Conservation (phyloP, 768 basidiomycete species). For the Naganishia antarctica region DNA sequence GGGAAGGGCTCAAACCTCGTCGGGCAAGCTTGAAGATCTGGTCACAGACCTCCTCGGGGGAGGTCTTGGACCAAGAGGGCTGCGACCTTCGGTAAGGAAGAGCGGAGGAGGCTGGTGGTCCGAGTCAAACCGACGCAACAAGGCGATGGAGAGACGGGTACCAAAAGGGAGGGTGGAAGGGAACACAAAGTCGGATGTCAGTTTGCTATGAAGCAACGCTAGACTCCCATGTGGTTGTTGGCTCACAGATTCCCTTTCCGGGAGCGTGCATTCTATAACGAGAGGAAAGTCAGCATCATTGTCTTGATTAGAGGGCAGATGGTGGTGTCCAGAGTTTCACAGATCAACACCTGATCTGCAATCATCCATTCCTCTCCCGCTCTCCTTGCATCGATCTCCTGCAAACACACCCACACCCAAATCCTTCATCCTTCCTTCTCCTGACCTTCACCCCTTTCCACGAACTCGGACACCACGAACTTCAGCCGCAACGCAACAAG, state of each 20-base stretch:
- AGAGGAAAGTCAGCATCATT: neutral
- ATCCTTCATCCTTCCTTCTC: neutral
- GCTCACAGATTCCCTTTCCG: constrained; percentile 98
- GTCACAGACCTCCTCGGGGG: constrained; percentile 88
- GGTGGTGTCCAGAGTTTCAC: neutral
- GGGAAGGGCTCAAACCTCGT: constrained; percentile 94
- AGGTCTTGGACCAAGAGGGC: constrained; percentile 93
- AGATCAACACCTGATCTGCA: neutral
- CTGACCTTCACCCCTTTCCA: neutral
- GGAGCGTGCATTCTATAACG: constrained; percentile 94
- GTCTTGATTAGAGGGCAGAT: neutral
- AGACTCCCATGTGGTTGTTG: constrained; percentile 23
- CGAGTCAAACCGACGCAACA: neutral
- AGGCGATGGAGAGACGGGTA: neutral
- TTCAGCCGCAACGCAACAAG: neutral
- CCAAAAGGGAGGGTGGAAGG: neutral
- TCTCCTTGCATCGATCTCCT: neutral
- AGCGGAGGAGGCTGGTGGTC: constrained; percentile 71
- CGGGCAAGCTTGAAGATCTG: constrained; percentile 95
- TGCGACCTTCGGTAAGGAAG: constrained; percentile 94
- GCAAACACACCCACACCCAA: no score
- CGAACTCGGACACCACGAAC: neutral
- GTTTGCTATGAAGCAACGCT: constrained; percentile 23
- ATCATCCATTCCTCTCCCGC: neutral
- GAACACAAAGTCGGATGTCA: constrained; percentile 24